Evolutionary conservation across 2,329 filamentous ascomycete species (phyloP).

Genomic region (Pleoardoris graminearum): DNA sequence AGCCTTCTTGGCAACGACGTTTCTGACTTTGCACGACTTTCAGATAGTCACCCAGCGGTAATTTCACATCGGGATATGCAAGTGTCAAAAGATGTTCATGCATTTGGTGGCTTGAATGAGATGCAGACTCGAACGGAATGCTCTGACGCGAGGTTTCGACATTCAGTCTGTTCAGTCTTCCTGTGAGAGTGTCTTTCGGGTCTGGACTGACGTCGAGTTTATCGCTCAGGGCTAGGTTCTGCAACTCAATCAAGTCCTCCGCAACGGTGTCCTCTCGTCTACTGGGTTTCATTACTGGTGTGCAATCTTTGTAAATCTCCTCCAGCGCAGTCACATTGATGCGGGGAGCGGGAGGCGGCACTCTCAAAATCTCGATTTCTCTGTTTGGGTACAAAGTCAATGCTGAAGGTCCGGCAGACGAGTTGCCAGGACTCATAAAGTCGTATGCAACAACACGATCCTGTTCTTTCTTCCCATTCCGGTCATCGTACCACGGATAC

Average conservation of each 20-base stretch:
- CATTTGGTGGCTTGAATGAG: constrained; percentile 37
- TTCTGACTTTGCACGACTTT: constrained; percentile 49
- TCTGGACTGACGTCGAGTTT: constrained; percentile 32
- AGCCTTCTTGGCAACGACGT: constrained; percentile 60
- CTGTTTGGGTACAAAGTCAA: constrained; percentile 58
- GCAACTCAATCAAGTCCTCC: constrained; percentile 40
- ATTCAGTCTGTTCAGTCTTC: constrained; percentile 35
- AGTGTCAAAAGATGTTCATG: constrained; percentile 44
- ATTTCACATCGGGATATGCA: constrained; percentile 39
- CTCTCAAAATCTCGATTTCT: constrained; percentile 54
- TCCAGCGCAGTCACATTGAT: constrained; percentile 50
- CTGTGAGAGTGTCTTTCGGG: constrained; percentile 27
- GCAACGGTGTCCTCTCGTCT: constrained; percentile 34
- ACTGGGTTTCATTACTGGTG: constrained; percentile 36
- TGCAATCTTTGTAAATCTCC: constrained; percentile 47
- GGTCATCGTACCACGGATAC: constrained; percentile 52
- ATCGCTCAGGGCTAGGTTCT: constrained; percentile 34
- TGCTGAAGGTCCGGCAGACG: constrained; percentile 54
- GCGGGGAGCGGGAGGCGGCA: constrained; percentile 49
- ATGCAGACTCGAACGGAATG: constrained; percentile 31
- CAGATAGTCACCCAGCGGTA: constrained; percentile 40
- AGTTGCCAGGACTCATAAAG: constrained; percentile 56
- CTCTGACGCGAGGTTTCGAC: constrained; percentile 39
- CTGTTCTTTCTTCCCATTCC: constrained; percentile 50
- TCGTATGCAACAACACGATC: constrained; percentile 63